Percentiles rank a stretch among this genome's conserved stretches.
These are phyloP conservation scores for Syzygium jambos DNA, from an alignment of 345 rosid species.

Conservation along the genomic window DNA sequence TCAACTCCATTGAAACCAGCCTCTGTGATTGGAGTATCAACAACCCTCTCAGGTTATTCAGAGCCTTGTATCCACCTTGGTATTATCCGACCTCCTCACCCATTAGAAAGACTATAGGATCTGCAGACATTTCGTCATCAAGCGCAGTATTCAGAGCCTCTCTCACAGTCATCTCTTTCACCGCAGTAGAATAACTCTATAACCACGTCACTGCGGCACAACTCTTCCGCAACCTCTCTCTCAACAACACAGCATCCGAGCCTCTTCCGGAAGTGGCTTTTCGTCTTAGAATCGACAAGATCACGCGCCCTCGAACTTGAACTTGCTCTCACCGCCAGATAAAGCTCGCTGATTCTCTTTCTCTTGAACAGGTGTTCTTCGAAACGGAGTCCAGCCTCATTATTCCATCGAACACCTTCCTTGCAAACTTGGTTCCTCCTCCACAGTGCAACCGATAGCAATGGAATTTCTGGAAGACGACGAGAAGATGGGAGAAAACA, in stretches of 20 bases:
- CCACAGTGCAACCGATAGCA: too few relatives aligned
- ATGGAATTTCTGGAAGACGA: too few relatives aligned
- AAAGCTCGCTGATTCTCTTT: too few relatives aligned
- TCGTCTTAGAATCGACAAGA: background rate
- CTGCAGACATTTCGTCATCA: background rate
- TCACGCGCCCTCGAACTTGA: background rate
- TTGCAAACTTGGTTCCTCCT: too few relatives aligned
- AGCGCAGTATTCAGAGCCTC: background rate
- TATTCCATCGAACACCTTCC: background rate
- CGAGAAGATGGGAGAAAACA: too few relatives aligned
- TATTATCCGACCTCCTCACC: background rate
- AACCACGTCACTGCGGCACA: too few relatives aligned
- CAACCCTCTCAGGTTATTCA: background rate
- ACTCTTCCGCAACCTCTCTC: too few relatives aligned
- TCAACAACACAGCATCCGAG: background rate
- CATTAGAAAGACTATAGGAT: background rate
- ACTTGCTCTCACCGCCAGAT: too few relatives aligned
- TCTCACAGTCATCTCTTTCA: background rate
- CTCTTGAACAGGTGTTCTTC: background rate
- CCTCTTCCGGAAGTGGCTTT: too few relatives aligned
- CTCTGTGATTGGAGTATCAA: too few relatives aligned
- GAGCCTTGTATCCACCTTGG: rapidly evolving
- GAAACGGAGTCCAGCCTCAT: background rate
- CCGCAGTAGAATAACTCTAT: rapidly evolving
- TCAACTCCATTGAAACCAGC: rapidly evolving